A percentile compares a stretch with the other conserved stretches of the same genome.
These are phyloP conservation scores for Clitoria ternatea DNA, from an alignment of 306 rosid species.

Conservation along the genomic window DNA sequence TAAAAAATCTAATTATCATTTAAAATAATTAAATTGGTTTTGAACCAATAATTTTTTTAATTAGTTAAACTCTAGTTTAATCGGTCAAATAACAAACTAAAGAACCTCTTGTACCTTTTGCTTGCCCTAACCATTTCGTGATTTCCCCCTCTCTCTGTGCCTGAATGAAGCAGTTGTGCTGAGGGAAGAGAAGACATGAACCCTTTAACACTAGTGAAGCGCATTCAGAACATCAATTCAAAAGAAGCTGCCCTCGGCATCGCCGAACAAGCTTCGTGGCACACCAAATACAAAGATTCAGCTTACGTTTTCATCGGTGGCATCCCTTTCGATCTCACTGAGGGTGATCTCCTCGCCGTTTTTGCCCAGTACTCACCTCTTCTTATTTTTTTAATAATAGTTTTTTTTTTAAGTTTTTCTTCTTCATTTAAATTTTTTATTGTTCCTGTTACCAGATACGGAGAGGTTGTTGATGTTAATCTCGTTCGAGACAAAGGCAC, in stretches of 20 bases:
- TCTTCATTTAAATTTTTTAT: background rate
- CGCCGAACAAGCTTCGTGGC: slow-evolving; percentile 85
- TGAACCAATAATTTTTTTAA: too few species aligned
- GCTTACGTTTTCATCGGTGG: slow-evolving; percentile 86
- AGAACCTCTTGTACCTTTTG: too few species aligned
- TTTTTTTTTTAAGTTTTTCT: background rate
- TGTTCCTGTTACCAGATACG: slow-evolving; percentile 41
- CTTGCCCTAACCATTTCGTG: background rate
- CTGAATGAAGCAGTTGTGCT: background rate
- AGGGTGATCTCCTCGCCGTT: slow-evolving; percentile 90
- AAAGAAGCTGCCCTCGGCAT: slow-evolving; percentile 76
- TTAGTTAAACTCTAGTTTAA: too few species aligned
- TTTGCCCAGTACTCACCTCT: slow-evolving; percentile 69
- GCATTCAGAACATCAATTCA: slow-evolving; percentile 74
- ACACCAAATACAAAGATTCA: slow-evolving; percentile 77
- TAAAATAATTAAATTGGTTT: too few species aligned
- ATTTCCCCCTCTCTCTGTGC: background rate
- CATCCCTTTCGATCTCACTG: slow-evolving; percentile 85
- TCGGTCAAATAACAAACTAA: too few species aligned
- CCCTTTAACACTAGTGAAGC: slow-evolving; percentile 82
- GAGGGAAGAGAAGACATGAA: slow-evolving; percentile 48
- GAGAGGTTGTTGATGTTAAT: slow-evolving; percentile 87
- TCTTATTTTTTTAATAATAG: background rate
- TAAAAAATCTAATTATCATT: too few species aligned
- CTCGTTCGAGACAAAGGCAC: slow-evolving; percentile 90